Base-by-base conservation (phyloP, 2,329 filamentous ascomycete species). In the Monosporascus sp. region DNA sequence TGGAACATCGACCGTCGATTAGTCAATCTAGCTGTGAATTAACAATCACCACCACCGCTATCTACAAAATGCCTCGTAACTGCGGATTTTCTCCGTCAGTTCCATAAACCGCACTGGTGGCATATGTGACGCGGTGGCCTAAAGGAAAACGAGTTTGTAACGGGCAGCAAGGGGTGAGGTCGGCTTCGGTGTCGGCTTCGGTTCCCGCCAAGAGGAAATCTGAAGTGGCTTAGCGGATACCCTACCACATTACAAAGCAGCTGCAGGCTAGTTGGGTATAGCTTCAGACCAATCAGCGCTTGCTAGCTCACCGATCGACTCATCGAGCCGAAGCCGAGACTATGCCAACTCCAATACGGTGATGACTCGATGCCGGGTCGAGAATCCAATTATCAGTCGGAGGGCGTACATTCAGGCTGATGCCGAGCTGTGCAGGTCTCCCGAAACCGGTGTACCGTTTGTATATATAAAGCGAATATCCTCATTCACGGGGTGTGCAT, bases 111-210 rank as follows among this genome's bases (percentile, higher is more conserved):
- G 31, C 31, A 35, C 3, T 14, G 5, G 5, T 1, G 11, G 9
- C 31, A 35, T 14, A 14, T 35, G 5, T 35, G 31, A 14, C 11
- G 31, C 11, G 31, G 11, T 14, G 11, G 31, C 31, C 31, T 1
- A 14, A 14, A 35, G 9, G 50, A 31, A 11, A 7, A 31, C 17
- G 26, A 26, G n/a, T 37, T 7, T 49, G 48, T 15, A 38, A 48
- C 35, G 24, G 28, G 17, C 46, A 3, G 43, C 28, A 41, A 17
- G 26, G 26, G 8, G 24, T 41, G n/a, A 54, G 51, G 57, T 15
- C 43, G 55, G 38, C 48, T 52, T 66, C 64, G 66, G 65, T 54
- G 60, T 69, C 65, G 65, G 65, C 62, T 64, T 63, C 59, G 60
- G 63, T 55, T 60, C 57, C 26, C 24, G 43, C 43, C 43, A 46